These are phyloP conservation scores for Alternaria consortialis DNA, from an alignment of 2,329 filamentous ascomycete genomes.

Conservation along the genomic window DNA sequence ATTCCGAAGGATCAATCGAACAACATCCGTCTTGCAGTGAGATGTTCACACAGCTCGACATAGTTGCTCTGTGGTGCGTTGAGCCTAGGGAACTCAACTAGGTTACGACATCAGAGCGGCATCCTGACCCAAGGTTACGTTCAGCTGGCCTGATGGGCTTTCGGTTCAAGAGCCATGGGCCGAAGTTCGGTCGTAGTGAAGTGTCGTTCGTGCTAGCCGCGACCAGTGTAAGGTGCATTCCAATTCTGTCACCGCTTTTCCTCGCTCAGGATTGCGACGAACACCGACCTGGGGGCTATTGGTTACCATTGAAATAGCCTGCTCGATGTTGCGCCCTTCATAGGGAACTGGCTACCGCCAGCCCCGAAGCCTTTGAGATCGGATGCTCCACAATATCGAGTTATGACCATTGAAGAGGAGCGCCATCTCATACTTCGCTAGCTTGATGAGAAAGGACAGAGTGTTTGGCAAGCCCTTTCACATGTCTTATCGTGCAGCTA, in stretches of 20 bases:
- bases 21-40: background rate
- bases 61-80: background rate
- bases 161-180: constrained; percentile 11
- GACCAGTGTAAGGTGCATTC: constrained; percentile 14
- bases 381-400: background rate
- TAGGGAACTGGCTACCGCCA: background rate
- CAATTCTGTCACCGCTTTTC: constrained; percentile 38
- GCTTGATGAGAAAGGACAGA: background rate
- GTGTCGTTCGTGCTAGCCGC: constrained; percentile 22
- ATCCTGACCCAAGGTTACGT: constrained; percentile 10
- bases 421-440: background rate
- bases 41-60: background rate
- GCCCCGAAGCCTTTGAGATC: background rate
- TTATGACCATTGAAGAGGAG: background rate
- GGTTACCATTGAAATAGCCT: constrained; percentile 14
- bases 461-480: background rate
- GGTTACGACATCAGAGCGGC: constrained; percentile 7
- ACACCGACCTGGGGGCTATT: constrained; percentile 2
- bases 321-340: background rate
- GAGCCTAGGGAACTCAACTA: background rate
- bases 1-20: background rate
- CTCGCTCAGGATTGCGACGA: constrained; percentile 13
- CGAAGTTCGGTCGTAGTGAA: constrained; percentile 32
- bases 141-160: constrained; percentile 12
- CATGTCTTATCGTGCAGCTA: constrained; percentile 6